Percentiles rank a stretch among this genome's conserved stretches.
Conservation (phyloP, 768 basidiomycete genomes). For the Coprinellus micaceus region DNA sequence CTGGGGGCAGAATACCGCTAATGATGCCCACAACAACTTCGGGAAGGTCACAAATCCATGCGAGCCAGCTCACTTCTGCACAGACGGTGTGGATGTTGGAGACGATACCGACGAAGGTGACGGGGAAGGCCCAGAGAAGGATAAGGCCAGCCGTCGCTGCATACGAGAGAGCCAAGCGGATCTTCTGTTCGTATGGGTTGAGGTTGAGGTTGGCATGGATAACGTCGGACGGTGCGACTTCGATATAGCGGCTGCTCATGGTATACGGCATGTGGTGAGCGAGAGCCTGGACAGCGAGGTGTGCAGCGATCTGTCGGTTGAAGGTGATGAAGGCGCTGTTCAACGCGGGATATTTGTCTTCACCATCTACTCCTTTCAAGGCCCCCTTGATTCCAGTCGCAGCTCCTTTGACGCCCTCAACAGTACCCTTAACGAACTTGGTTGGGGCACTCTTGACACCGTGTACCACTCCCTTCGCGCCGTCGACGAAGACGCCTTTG, state of each 20-base stretch:
- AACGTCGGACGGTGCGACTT: slow-evolving; percentile 84
- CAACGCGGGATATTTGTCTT: slow-evolving; percentile 48
- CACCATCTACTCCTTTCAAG: slow-evolving; percentile 13
- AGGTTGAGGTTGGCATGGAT: slow-evolving; percentile 88
- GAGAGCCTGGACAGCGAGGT: slow-evolving; percentile 74
- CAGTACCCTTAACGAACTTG: slow-evolving; percentile 16
- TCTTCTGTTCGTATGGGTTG: slow-evolving; percentile 83
- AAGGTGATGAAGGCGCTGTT: slow-evolving; percentile 87
- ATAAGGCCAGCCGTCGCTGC: slow-evolving; percentile 76
- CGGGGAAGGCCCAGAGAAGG: slow-evolving; percentile 85
- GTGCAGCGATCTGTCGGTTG: slow-evolving; percentile 89
- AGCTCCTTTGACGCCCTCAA: slow-evolving; percentile 25
- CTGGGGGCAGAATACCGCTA: slow-evolving; percentile 81
- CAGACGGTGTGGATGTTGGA: slow-evolving; percentile 79
- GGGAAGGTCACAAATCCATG: slow-evolving; percentile 79
- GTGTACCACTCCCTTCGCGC: slow-evolving; percentile 19
- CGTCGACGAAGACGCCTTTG: slow-evolving; percentile 17
- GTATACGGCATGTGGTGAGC: slow-evolving; percentile 78
- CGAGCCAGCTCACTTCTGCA: slow-evolving; percentile 60
- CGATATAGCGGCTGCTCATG: slow-evolving; percentile 74
- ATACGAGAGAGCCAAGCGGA: slow-evolving; percentile 64
- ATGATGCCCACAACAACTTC: slow-evolving; percentile 72
- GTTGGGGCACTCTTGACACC: slow-evolving; percentile 7
- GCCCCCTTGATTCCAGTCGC: slow-evolving; percentile 14
- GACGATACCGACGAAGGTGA: slow-evolving; percentile 80